Base-by-base conservation (phyloP, 192 early-diverging fungal species). In the Chytriomyces sp. region DNA sequence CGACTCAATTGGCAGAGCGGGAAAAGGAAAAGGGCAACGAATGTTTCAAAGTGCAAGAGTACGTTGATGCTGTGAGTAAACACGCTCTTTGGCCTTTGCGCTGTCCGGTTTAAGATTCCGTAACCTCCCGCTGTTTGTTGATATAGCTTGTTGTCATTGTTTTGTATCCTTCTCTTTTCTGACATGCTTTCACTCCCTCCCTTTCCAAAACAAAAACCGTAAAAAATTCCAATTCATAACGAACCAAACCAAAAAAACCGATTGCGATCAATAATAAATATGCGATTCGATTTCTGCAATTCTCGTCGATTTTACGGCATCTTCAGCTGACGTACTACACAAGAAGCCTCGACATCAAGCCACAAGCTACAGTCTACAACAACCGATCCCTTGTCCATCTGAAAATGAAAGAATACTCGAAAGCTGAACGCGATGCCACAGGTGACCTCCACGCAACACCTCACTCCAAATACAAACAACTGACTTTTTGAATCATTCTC, bases 1-100 rank as follows among this genome's bases (percentile, higher is more conserved):
- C 69, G 13, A 63, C 60, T 7, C 57, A 49, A 23, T 64, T 74
- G 50, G 80, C 73, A 24, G 77, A 65, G 7, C 11, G 18, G 23
- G 80, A 82, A 75, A 75, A 76, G 26, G 16, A 47, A 18, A 82
- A 82, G 70, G 80, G 80, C 43, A 82, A 82, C 50, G 80, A 82
- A 35, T 45, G 59, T 7, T 74, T 75, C 45, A 69, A 70, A 44
- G 77, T 57, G 6, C 53, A 75, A 59, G 80, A 82, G 44, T 82
- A 69, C 66, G 49, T 76, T 66, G 70, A 75, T 18, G 72, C 73
- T 47, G 76, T 77, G 67, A 77, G 76, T 77, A 23, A 20, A 23
- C 20, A 13, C 53, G 53, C 53, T 20, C 53, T 57, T n/a, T 57
- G 13, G 53, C 13, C 16, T 3, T 3, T n/a, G 53, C 16, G 13